Percentiles rank a stretch among this genome's conserved stretches.
Evolutionary conservation across 2,329 filamentous ascomycete species (phyloP).

Genomic region (Rutstroemia sp.): DNA sequence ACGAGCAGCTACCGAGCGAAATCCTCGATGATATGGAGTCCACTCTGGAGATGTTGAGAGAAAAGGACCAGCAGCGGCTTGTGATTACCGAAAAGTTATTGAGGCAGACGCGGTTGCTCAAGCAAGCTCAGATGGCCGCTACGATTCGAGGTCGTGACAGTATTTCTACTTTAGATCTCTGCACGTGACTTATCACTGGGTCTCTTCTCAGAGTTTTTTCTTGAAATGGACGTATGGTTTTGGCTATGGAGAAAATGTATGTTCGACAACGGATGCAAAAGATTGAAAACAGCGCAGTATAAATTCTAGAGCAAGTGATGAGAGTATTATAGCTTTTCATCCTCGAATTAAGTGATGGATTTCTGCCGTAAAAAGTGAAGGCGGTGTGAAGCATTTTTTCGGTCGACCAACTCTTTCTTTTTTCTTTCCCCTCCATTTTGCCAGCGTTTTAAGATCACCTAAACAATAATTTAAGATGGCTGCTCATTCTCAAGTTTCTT

Average conservation of each 20-base stretch:
- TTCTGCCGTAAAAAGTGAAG: background rate
- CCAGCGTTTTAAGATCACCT: background rate
- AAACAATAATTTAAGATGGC: conserved; percentile 17
- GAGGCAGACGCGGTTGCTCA: too few species aligned
- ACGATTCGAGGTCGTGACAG: too few species aligned
- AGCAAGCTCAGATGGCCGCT: too few species aligned
- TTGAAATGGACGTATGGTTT: background rate
- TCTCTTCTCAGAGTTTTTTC: too few species aligned
- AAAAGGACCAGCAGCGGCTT: too few species aligned
- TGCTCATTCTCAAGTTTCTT: conserved; percentile 36
- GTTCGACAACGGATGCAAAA: background rate
- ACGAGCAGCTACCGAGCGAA: too few species aligned
- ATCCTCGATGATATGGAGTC: too few species aligned
- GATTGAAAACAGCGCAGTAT: background rate
- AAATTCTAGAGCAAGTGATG: background rate
- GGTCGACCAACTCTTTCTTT: background rate
- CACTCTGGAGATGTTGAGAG: too few species aligned
- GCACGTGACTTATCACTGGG: too few species aligned
- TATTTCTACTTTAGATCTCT: too few species aligned
- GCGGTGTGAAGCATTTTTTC: background rate
- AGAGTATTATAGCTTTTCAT: background rate
- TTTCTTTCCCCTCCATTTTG: conserved; percentile 6
- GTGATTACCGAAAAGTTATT: too few species aligned
- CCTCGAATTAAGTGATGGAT: background rate
- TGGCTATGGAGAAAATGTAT: background rate